phyloP scores from a whole-genome alignment of 2,329 filamentous ascomycete species.

The Pseudonectria foliicola region DNA sequence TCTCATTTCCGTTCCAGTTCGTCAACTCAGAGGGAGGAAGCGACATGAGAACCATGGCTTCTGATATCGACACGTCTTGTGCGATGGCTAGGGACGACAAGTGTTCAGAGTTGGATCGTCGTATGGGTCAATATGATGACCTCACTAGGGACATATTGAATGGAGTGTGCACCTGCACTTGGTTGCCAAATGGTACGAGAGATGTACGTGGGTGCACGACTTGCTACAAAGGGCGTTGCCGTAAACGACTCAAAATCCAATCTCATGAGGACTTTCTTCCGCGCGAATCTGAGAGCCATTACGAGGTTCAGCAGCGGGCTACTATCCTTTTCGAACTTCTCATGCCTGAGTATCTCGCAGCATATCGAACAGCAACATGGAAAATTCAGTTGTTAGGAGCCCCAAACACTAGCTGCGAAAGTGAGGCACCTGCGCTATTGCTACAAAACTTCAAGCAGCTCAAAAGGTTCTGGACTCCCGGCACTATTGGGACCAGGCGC shows the following conservation, averaged over 20 bases:
- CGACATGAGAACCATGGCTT: not conserved
- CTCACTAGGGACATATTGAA: slow-evolving; percentile 8
- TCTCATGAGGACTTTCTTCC: slow-evolving; percentile 20
- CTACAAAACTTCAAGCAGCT: slow-evolving; percentile 1
- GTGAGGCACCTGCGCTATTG: not conserved
- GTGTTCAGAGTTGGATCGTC: not conserved
- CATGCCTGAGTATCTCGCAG: slow-evolving; percentile 37
- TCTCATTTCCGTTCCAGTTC: slow-evolving; percentile 3
- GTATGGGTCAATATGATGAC: slow-evolving; percentile 8
- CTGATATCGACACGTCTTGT: slow-evolving; percentile 2
- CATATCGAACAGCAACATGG: slow-evolving; percentile 15
- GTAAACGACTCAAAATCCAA: slow-evolving; percentile 10
- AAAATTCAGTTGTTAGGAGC: slow-evolving; percentile 9
- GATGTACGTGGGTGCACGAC: slow-evolving; percentile 6
- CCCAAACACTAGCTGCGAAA: too few species aligned
- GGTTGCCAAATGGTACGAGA: not conserved
- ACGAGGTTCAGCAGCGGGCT: slow-evolving; percentile 9
- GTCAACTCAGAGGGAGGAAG: not conserved
- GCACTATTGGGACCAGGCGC: too few species aligned
- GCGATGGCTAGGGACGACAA: not conserved
- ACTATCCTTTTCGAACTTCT: slow-evolving; percentile 44
- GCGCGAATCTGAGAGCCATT: not conserved
- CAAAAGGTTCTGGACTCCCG: not conserved
- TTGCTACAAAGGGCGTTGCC: slow-evolving; percentile 9
- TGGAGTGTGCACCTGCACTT: slow-evolving; percentile 10